Conservation (phyloP, 805 yeast species). For the Myxozyma vanderwaltii region DNA sequence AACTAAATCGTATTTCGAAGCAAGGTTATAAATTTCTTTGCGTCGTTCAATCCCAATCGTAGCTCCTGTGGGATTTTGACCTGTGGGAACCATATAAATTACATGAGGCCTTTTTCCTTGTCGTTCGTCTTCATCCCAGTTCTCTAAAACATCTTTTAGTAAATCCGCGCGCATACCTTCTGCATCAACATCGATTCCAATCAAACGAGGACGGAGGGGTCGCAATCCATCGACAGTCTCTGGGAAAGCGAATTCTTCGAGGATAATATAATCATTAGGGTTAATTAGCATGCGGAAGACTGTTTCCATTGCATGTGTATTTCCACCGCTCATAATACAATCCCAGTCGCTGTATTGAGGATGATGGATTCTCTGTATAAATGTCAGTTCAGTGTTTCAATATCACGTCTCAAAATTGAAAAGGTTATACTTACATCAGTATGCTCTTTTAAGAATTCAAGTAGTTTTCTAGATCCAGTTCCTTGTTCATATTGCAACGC, state of each 20-base stretch:
- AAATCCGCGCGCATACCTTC: slow-evolving; percentile 76
- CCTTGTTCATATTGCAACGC: slow-evolving; percentile 92
- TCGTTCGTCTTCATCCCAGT: slow-evolving; percentile 59
- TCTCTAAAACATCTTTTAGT: slow-evolving; percentile 59
- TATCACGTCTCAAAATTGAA: not conserved
- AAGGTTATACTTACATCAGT: slow-evolving; percentile 32
- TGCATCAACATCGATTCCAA: slow-evolving; percentile 78
- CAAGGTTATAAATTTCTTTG: slow-evolving; percentile 68
- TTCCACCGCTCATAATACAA: slow-evolving; percentile 70
- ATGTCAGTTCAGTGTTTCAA: not conserved
- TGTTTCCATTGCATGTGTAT: slow-evolving; percentile 87
- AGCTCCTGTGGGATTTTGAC: slow-evolving; percentile 97
- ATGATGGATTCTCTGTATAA: slow-evolving; percentile 10
- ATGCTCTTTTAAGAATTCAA: slow-evolving; percentile 73
- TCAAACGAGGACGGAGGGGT: slow-evolving; percentile 66
- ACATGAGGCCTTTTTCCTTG: slow-evolving; percentile 72
- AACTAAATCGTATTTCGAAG: slow-evolving; percentile 81
- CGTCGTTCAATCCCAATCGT: slow-evolving; percentile 78
- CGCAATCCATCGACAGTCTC: slow-evolving; percentile 81
- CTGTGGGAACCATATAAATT: slow-evolving; percentile 89
- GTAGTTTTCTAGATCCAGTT: slow-evolving; percentile 73
- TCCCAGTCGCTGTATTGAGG: slow-evolving; percentile 72
- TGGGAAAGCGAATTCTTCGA: slow-evolving; percentile 80
- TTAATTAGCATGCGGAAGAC: slow-evolving; percentile 76
- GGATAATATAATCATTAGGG: slow-evolving; percentile 79